These are phyloP conservation scores for Boletus rex-veris DNA, from an alignment of 768 basidiomycete genomes.

Conservation along the genomic window DNA sequence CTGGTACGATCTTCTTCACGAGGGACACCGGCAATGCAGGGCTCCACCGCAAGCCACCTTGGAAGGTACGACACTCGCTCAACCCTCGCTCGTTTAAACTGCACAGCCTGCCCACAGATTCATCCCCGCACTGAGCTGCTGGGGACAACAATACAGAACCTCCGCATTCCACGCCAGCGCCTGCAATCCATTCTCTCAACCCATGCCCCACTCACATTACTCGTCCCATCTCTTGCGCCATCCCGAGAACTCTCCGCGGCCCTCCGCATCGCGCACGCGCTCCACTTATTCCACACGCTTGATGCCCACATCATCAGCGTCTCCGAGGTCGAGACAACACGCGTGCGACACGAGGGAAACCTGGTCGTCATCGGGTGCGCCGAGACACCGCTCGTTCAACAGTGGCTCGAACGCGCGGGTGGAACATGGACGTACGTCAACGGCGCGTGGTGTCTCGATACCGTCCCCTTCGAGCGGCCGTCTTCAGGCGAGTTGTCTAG, in stretches of 20 bases:
- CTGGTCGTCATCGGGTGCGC: constrained; percentile 55
- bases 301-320: constrained; percentile 59
- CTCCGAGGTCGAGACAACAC: constrained; percentile 24
- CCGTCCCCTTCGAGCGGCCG: constrained; percentile 15
- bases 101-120: constrained; percentile 1
- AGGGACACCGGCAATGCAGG: neutral
- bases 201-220: constrained; percentile 49
- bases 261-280: constrained; percentile 61
- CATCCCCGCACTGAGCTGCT: neutral
- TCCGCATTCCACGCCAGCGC: constrained; percentile 34
- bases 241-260: constrained; percentile 51
- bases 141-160: neutral
- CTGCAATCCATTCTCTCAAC: constrained; percentile 65
- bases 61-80: constrained; percentile 21
- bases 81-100: neutral
- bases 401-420: constrained; percentile 27
- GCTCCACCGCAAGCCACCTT: constrained; percentile 1
- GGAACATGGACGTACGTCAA: constrained; percentile 22
- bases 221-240: constrained; percentile 42
- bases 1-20: constrained; percentile 9
- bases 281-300: constrained; percentile 65
- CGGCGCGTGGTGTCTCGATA: constrained; percentile 12
- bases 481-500: constrained; percentile 16
- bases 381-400: constrained; percentile 31
- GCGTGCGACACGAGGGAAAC: constrained; percentile 38